Base-by-base conservation (phyloP, 2,329 filamentous ascomycete species). In the Claviceps spartinae region DNA sequence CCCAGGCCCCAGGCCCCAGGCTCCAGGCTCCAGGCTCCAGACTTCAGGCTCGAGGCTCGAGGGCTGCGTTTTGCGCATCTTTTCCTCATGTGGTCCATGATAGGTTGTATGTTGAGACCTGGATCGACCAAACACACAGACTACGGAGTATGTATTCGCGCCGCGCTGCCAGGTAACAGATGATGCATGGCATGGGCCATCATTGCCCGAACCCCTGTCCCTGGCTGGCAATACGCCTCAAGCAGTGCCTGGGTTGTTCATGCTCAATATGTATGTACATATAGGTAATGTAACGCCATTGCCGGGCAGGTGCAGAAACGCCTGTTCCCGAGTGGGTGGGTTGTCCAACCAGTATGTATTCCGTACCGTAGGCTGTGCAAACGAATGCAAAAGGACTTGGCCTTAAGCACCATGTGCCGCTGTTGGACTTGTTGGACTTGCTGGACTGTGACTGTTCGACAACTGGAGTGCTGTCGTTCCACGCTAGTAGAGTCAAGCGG, bases 301-400 rank as follows among this genome's bases (percentile, higher is more conserved):
- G 30, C 30, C 30, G 30, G 30, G 9, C 30, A 34, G 30, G 30
- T 34, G 26, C 36, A 52, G 48, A 54, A 47, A 47, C 47, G 45
- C 50, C 52, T 26, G 40, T 34, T 22, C 37, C 38, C 45, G 49
- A 53, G 54, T 56, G 54, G 54, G 48, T 55, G 30, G 30, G 30
- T 11, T 34, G 50, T 40, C 49, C 49, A 49, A 54, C 49, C 42
- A 55, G 57, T 58, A n/a, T n/a, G n/a, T n/a, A 22, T 22, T 22
- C 22, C 22, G 22, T 22, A 22, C 22, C 22, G 22, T 22, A 20
- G 59, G 58, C 53, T 52, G 57, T 59, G 53, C 58, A 34, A 11
- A 34, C 9, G 30, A 34, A 34, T 34, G 30, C 30, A 61, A 61
- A 61, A 60, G 59, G 51, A 58, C 58, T 58, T 55, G 52, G 50